A percentile compares a stretch with the other conserved stretches of the same genome.
These are phyloP conservation scores for Phytopythium aichiense DNA, from an alignment of 352 stramenopile genomes.

Conservation along the genomic window DNA sequence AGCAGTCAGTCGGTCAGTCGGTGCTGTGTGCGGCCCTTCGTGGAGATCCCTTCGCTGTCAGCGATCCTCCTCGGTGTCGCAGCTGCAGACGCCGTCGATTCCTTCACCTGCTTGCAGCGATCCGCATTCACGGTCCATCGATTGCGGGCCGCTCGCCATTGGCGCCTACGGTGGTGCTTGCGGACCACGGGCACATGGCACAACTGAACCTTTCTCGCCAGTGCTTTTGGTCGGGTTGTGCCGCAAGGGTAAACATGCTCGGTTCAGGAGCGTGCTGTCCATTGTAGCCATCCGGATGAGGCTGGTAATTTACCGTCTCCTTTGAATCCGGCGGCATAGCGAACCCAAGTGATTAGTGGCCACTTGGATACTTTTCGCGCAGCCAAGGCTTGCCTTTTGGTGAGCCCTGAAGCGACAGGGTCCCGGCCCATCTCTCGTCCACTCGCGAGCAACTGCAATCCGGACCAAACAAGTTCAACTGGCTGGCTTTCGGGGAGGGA, in stretches of 20 bases:
- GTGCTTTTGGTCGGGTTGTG: neutral
- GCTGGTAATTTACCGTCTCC: neutral
- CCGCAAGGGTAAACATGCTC: no score
- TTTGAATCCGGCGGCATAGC: neutral
- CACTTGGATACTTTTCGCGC: slow-evolving; percentile 1
- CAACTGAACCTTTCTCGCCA: no score
- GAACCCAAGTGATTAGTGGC: neutral
- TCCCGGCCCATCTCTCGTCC: neutral
- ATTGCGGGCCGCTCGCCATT: no score
- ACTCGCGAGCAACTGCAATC: slow-evolving; percentile 4
- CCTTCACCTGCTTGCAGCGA: no score
- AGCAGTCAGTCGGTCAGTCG: no score
- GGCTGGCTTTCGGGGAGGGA: neutral
- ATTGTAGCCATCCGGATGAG: neutral
- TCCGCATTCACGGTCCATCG: no score
- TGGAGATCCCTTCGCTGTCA: no score
- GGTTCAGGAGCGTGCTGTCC: neutral
- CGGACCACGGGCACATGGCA: no score
- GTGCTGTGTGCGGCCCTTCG: no score
- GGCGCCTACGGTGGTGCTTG: no score
- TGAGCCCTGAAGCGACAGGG: neutral
- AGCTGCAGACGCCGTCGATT: no score
- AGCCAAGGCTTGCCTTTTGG: neutral
- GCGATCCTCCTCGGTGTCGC: no score
- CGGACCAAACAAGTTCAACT: neutral